A percentile compares a stretch with the other conserved stretches of the same genome.
Conservation (phyloP, 768 basidiomycete species). For the Panaeolus cyanescens region DNA sequence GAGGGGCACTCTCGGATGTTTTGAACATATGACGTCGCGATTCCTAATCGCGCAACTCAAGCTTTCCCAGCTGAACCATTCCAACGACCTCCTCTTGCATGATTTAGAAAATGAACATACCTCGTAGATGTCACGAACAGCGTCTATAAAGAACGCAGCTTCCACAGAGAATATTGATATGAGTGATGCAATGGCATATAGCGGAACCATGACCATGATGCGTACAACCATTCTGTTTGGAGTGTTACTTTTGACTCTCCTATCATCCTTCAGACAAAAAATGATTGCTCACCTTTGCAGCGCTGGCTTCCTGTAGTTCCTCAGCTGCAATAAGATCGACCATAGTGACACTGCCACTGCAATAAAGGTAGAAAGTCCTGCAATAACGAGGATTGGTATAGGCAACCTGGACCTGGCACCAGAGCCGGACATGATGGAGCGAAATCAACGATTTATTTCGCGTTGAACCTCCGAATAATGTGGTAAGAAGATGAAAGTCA, state of each 20-base stretch:
- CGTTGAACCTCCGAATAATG: too few species aligned
- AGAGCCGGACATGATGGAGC: slow-evolving; percentile 14
- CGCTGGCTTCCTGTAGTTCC: slow-evolving; percentile 83
- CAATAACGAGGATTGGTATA: slow-evolving; percentile 54
- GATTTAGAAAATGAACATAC: slow-evolving; percentile 38
- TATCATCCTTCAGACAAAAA: not conserved
- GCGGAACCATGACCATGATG: slow-evolving; percentile 96
- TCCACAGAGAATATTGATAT: slow-evolving; percentile 93
- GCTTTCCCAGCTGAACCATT: not conserved
- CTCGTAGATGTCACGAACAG: slow-evolving; percentile 94
- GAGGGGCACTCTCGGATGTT: too few species aligned
- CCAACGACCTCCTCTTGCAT: not conserved
- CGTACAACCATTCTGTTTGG: slow-evolving; percentile 81
- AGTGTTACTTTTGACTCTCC: not conserved
- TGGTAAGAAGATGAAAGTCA: not conserved
- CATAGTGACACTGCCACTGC: slow-evolving; percentile 73
- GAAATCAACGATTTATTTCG: not conserved
- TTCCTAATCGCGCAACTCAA: not conserved
- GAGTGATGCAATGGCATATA: slow-evolving; percentile 89
- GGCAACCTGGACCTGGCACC: slow-evolving; percentile 66
- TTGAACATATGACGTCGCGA: not conserved
- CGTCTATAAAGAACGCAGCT: slow-evolving; percentile 96
- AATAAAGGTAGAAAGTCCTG: slow-evolving; percentile 64
- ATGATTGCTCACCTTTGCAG: slow-evolving; percentile 63
- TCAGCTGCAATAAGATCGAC: slow-evolving; percentile 80